Evolutionary conservation across 2,329 filamentous ascomycete species (phyloP).

Genomic region (Alternaria novae-zelandiae): DNA sequence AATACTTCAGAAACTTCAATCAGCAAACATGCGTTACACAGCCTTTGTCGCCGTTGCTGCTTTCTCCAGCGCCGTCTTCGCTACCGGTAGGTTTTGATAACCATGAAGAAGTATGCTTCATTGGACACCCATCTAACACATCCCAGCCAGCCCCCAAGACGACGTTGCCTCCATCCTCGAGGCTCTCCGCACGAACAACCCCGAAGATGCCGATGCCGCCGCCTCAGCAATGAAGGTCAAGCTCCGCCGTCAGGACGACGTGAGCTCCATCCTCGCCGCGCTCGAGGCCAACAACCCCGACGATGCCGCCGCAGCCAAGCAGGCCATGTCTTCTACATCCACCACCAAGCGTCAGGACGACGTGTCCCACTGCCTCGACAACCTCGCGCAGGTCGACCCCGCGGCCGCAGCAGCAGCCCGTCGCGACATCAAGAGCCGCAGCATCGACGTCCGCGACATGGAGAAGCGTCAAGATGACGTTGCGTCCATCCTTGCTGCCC

Average conservation of each 20-base stretch:
- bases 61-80: conserved; percentile 37
- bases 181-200: conserved; percentile 37
- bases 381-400: neutral
- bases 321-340: neutral
- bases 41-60: conserved; percentile 30
- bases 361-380: neutral
- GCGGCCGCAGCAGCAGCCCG: neutral
- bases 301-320: conserved; percentile 29
- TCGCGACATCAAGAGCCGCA: neutral
- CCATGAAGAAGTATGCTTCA: neutral
- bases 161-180: conserved; percentile 36
- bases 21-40: conserved; percentile 38
- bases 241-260: conserved; percentile 30
- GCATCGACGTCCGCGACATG: neutral
- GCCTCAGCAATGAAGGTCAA: conserved; percentile 35
- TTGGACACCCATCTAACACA: neutral
- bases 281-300: conserved; percentile 33
- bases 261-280: conserved; percentile 29
- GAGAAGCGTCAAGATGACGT: conserved; percentile 18
- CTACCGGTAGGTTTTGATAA: conserved; percentile 19
- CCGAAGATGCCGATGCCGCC: conserved; percentile 34
- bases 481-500: conserved; percentile 25
- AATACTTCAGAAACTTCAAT: conserved; percentile 6
- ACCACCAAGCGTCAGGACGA: conserved; percentile 16
- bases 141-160: conserved; percentile 24